Conservation (phyloP, 1,139 yeast species). For the Sugiyamaella neomexicana region DNA sequence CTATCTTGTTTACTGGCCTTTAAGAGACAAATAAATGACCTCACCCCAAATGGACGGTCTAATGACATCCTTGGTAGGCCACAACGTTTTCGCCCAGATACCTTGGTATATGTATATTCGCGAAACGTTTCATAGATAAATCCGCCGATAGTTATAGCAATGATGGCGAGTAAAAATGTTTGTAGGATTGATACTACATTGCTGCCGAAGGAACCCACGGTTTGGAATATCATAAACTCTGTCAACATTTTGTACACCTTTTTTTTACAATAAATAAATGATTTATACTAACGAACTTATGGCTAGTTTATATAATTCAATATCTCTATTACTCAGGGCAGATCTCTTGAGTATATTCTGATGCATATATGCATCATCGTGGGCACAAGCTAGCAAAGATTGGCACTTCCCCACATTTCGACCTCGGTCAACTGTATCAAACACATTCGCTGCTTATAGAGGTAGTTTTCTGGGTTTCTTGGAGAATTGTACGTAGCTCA, state of each 20-base stretch:
- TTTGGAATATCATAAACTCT: not conserved
- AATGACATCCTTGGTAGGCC: not conserved
- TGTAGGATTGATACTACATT: not conserved
- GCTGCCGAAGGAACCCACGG: not conserved
- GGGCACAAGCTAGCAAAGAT: not conserved
- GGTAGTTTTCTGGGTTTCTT: not conserved
- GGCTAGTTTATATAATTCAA: not conserved
- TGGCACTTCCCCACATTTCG: not conserved
- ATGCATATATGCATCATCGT: not conserved
- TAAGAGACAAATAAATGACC: constrained; percentile 11
- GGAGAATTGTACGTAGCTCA: too few species aligned
- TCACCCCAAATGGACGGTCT: constrained; percentile 24
- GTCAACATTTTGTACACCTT: not conserved
- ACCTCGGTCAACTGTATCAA: not conserved
- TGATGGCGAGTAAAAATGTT: not conserved
- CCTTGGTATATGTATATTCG: not conserved
- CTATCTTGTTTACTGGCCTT: constrained; percentile 13
- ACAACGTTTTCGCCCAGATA: not conserved
- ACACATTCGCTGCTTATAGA: too few species aligned
- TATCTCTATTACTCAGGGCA: not conserved
- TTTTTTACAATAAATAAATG: too few species aligned
- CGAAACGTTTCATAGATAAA: not conserved
- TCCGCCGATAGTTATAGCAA: not conserved
- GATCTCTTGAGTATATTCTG: not conserved
- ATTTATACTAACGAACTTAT: too few species aligned